A percentile compares a stretch with the other conserved stretches of the same genome.
Evolutionary conservation across 2,329 filamentous ascomycete genomes (phyloP).

Genomic region (Fusarium haematococcum): DNA sequence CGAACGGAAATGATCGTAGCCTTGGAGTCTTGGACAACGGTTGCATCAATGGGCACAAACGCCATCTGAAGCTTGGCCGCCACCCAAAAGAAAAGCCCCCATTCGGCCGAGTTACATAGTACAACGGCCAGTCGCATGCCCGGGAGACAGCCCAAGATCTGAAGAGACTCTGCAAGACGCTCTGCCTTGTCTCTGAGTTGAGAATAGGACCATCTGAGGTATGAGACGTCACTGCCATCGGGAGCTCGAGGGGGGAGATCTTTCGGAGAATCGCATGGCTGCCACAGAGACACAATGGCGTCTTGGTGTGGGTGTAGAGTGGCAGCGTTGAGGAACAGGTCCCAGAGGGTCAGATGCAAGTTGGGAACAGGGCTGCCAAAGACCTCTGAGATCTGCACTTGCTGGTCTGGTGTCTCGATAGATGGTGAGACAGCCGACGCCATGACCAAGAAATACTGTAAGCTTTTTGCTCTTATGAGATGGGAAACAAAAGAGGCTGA

Average conservation of each 20-base stretch:
- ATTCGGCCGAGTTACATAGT: slow-evolving; percentile 54
- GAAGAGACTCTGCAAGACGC: slow-evolving; percentile 41
- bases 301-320: slow-evolving; percentile 46
- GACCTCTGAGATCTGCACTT: slow-evolving; percentile 41
- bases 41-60: slow-evolving; percentile 52
- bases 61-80: slow-evolving; percentile 49
- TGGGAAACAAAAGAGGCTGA: slow-evolving; percentile 32
- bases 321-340: slow-evolving; percentile 47
- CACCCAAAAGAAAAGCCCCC: slow-evolving; percentile 53
- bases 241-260: neutral
- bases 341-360: slow-evolving; percentile 49
- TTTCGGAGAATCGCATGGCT: slow-evolving; percentile 30
- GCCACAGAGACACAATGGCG: slow-evolving; percentile 53
- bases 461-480: neutral
- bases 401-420: slow-evolving; percentile 1
- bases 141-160: slow-evolving; percentile 37
- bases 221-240: slow-evolving; percentile 9
- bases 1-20: slow-evolving; percentile 38
- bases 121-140: slow-evolving; percentile 48
- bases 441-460: slow-evolving; percentile 12
- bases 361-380: slow-evolving; percentile 44
- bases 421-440: slow-evolving; percentile 15
- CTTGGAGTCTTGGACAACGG: slow-evolving; percentile 37
- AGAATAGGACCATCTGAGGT: slow-evolving; percentile 48
- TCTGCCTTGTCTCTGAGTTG: slow-evolving; percentile 42